Conservation (phyloP, 306 rosid genomes). For the Rosa lucieae region DNA sequence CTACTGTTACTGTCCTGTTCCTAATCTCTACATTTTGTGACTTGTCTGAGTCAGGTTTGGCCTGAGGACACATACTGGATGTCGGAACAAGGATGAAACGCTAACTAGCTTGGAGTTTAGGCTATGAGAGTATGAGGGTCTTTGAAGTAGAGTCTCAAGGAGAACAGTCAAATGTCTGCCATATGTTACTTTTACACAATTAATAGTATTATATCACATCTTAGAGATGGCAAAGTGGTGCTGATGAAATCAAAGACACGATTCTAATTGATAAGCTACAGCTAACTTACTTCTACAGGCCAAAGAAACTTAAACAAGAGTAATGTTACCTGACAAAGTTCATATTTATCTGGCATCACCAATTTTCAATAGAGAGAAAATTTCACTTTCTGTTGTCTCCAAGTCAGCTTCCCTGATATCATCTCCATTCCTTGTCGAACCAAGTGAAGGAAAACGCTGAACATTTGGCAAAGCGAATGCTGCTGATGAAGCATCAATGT, state of each 20-base stretch:
- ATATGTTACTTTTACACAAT: too few relatives aligned
- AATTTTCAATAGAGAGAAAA: conserved; percentile 36
- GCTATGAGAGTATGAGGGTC: background rate
- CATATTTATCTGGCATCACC: conserved; percentile 29
- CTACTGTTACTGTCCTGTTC: too few relatives aligned
- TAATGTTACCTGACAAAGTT: background rate
- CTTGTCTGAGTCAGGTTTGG: background rate
- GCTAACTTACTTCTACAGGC: background rate
- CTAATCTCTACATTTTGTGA: too few relatives aligned
- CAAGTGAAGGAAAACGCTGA: conserved; percentile 27
- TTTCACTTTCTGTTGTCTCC: background rate
- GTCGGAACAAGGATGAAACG: background rate
- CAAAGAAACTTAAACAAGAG: background rate
- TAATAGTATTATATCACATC: background rate
- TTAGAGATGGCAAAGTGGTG: background rate
- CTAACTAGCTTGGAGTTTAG: background rate
- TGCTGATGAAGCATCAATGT: conserved; percentile 23
- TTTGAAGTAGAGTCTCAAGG: background rate
- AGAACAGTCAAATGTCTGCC: background rate
- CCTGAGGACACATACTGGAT: background rate
- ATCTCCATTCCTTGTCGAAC: conserved; percentile 16
- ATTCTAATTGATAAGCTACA: background rate
- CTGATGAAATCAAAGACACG: background rate
- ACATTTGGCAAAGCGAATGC: conserved; percentile 19
- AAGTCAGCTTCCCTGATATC: conserved; percentile 13